Evolutionary conservation across 2,329 filamentous ascomycete species (phyloP).

Genomic region (Penicillium janthinellum): DNA sequence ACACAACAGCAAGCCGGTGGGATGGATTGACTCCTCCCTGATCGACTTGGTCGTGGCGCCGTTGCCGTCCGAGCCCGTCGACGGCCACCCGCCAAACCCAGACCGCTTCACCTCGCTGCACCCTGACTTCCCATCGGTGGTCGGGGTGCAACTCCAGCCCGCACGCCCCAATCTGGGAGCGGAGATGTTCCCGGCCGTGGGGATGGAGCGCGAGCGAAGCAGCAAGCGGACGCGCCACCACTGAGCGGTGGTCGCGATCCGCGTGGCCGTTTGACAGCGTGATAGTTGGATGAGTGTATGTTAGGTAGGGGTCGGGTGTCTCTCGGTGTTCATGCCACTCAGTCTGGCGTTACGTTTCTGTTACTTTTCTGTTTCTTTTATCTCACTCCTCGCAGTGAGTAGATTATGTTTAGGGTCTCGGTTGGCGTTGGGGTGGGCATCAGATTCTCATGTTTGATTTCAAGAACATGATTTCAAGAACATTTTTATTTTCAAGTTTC

Average conservation of each 20-base stretch:
- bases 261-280: background rate
- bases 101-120: conserved; percentile 44
- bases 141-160: conserved; percentile 48
- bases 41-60: conserved; percentile 44
- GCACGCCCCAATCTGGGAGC: conserved; percentile 25
- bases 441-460: conserved; percentile 8
- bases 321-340: background rate
- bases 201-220: conserved; percentile 28
- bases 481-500: background rate
- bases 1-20: conserved; percentile 38
- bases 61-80: conserved; percentile 28
- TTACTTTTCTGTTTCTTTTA: background rate
- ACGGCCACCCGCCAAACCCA: conserved; percentile 36
- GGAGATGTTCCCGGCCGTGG: conserved; percentile 30
- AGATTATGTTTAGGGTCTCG: background rate
- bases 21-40: conserved; percentile 46
- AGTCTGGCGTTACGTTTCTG: background rate
- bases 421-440: conserved; percentile 2
- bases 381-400: background rate
- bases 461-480: background rate
- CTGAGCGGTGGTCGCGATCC: conserved; percentile 6
- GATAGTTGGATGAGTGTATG: conserved; percentile 3
- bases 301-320: conserved; percentile 12
- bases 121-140: conserved; percentile 47
- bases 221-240: conserved; percentile 28